These are phyloP conservation scores for Phytopythium boreale DNA, from an alignment of 352 stramenopile genomes.

Conservation along the genomic window DNA sequence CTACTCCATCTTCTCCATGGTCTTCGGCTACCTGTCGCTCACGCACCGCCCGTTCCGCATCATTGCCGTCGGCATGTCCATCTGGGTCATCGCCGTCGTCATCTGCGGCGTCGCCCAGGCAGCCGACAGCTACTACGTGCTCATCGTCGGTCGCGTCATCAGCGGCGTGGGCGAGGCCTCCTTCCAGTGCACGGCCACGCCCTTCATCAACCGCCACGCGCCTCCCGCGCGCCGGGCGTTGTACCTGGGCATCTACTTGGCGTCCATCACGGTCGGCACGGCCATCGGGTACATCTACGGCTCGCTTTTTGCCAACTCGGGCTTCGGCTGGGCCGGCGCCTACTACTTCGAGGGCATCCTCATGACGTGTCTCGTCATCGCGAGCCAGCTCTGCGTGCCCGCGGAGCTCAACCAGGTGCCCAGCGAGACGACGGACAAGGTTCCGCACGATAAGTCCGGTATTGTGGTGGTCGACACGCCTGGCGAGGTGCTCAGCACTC, in stretches of 20 bases:
- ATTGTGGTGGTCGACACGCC: constrained; percentile 18
- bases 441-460: constrained; percentile 5
- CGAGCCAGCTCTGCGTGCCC: constrained; percentile 60
- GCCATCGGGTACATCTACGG: constrained; percentile 91
- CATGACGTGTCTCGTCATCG: constrained; percentile 76
- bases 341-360: constrained; percentile 87
- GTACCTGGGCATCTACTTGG: constrained; percentile 92
- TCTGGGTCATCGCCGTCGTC: constrained; percentile 90
- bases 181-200: constrained; percentile 91
- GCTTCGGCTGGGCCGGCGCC: constrained; percentile 70
- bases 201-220: constrained; percentile 91
- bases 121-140: constrained; percentile 84
- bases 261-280: constrained; percentile 89
- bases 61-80: constrained; percentile 82
- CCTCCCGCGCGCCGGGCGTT: constrained; percentile 63
- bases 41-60: constrained; percentile 88
- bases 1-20: constrained; percentile 89
- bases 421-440: constrained; percentile 14
- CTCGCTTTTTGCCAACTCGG: constrained; percentile 53
- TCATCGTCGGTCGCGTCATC: constrained; percentile 86
- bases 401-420: constrained; percentile 55
- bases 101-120: constrained; percentile 80
- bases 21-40: constrained; percentile 91
- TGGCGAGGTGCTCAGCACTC: constrained; percentile 17
- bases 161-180: constrained; percentile 90